phyloP scores from a whole-genome alignment of 2,329 filamentous ascomycete species.

The Teratosphaeria gauchensis region DNA sequence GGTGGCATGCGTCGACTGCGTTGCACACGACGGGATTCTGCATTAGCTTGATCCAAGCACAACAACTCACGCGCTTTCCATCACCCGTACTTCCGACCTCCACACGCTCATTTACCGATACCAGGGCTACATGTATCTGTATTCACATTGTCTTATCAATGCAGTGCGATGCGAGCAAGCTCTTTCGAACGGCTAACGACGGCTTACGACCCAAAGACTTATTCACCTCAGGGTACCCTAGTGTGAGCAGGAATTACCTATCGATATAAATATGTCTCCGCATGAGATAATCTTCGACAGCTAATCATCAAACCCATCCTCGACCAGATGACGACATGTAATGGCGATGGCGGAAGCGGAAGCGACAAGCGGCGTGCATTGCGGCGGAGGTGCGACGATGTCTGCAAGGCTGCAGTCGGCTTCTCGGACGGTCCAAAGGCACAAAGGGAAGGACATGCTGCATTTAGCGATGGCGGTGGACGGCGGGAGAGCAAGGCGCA shows the following conservation, averaged over 20 bases:
- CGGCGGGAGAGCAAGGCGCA: not conserved
- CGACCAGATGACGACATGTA: not conserved
- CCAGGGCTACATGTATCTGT: not conserved
- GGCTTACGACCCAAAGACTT: conserved; percentile 26
- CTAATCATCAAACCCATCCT: not conserved
- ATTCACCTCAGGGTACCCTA: conserved; percentile 28
- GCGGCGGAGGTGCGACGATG: not conserved
- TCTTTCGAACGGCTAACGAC: conserved; percentile 15
- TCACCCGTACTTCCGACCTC: conserved; percentile 1
- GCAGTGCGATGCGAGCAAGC: not conserved
- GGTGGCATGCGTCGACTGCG: conserved; percentile 7
- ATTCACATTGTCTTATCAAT: not conserved
- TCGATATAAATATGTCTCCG: conserved; percentile 7
- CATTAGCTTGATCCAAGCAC: conserved; percentile 9
- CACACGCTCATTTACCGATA: conserved; percentile 2
- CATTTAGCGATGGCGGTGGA: conserved; percentile 17
- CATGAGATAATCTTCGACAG: conserved; percentile 2
- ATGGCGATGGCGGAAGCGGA: conserved; percentile 1
- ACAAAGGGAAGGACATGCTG: conserved; percentile 5
- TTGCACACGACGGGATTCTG: conserved; percentile 15
- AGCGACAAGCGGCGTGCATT: conserved; percentile 2
- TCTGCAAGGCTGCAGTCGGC: not conserved
- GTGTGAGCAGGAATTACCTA: conserved; percentile 15
- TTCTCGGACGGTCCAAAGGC: not conserved
- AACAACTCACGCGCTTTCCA: conserved; percentile 7